Evolutionary conservation across 345 rosid genomes (phyloP), one percentile per base, ranked within the genome.

Genomic region (Mallotus nudiflorus): DNA sequence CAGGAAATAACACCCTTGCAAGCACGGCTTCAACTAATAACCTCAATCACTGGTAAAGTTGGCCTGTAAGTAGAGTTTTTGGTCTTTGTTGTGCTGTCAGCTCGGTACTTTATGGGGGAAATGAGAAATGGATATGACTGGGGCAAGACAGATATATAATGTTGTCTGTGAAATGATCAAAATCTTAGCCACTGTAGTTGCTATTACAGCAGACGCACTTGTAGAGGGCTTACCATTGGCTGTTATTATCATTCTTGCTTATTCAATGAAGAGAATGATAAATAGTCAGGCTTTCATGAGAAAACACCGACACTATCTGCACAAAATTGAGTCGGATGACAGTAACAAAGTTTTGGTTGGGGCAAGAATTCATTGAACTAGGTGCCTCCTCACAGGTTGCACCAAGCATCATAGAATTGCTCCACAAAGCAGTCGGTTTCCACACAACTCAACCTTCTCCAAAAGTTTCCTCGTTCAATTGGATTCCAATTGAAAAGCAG

Each of bases 181-280:
- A 10, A 87, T 92, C 50, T 83, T 90, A 1, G 88, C 97, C 0
- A 83, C 87, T 20, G 90, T 92, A 4, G 90, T 90, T 14, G 88
- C 96, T 0, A 92, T 90, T 20, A 82, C 87, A 0, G 96, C 90
- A n/a, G 97, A 86, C 28, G 96, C 92, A 0, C 85, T 92, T 40
- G 94, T 96, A 0, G 94, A 88, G 77, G 96, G 96, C 9, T 50
- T 92, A 50, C 96, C 95, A 5, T 65, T 92, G 56, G 98, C 95
- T 14, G 98, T 92, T 48, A 90, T 94, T 0, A 64, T 92, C 0
- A 90, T 94, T 2, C n/a, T n/a, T n/a, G n/a, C n/a, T n/a, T n/a
- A 88, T 71, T 90, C 94, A 0, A 85, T 92, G 94, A 90, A 88
- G 81, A 80, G 86, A 27, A 92, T 90, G 94, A 90, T 88, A 91